Conservation (phyloP, 352 stramenopile genomes). For the Phytophthora cajani region DNA sequence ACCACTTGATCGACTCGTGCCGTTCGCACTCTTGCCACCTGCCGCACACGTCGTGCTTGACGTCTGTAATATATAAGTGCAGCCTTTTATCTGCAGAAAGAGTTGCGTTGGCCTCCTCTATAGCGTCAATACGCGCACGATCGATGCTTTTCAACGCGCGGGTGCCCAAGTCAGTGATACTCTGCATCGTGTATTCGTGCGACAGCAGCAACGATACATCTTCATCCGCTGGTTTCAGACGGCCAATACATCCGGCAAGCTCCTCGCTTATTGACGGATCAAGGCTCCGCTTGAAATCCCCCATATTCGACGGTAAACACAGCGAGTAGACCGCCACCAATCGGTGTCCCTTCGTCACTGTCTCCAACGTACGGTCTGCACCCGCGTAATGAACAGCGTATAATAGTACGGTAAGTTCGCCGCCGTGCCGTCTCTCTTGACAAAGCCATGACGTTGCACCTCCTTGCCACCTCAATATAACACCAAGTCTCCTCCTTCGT, state of each 20-base stretch:
- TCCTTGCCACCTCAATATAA: slow-evolving; percentile 18
- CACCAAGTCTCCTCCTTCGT: slow-evolving; percentile 31
- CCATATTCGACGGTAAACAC: slow-evolving; percentile 25
- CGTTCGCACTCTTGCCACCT: too few species aligned
- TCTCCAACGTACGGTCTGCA: slow-evolving; percentile 21
- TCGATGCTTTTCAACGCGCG: slow-evolving; percentile 27
- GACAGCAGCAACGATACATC: slow-evolving; percentile 17
- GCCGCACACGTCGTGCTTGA: too few species aligned
- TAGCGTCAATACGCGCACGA: background rate
- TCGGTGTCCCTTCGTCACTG: slow-evolving; percentile 27
- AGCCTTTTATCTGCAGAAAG: too few species aligned
- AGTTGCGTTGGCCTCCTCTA: too few species aligned
- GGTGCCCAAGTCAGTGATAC: slow-evolving; percentile 12
- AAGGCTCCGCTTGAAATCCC: slow-evolving; percentile 6
- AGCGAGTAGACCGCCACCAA: slow-evolving; percentile 33
- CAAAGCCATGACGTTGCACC: slow-evolving; percentile 29
- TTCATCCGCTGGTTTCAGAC: too few species aligned
- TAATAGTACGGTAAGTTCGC: slow-evolving; percentile 15
- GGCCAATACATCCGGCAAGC: too few species aligned
- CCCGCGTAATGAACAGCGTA: slow-evolving; percentile 36
- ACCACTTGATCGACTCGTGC: too few species aligned
- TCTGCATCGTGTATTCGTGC: slow-evolving; percentile 29
- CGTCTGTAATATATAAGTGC: too few species aligned
- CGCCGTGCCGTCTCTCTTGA: slow-evolving; percentile 16
- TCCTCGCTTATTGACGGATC: too few species aligned